Base-by-base conservation (phyloP, 2,329 filamentous ascomycete genomes). In the Claviceps maximensis region DNA sequence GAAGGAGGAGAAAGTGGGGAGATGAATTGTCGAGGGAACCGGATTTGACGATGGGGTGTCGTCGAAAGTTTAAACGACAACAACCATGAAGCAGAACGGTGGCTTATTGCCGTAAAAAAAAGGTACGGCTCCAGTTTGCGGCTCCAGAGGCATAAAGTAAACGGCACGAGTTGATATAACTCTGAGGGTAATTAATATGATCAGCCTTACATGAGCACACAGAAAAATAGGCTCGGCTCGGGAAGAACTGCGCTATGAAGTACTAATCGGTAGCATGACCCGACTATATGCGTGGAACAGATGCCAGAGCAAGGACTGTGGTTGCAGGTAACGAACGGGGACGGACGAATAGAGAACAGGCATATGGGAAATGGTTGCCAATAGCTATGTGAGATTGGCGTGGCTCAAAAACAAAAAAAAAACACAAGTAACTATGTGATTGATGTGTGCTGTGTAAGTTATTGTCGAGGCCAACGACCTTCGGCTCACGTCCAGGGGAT, bases 161-260 rank as follows among this genome's bases (percentile, higher is more conserved):
- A 13, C 36, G 25, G 15, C 44, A 29, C 6, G 45, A 13, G 25
- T 29, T 27, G 27, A 47, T 38, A 33, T 38, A 23, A 13, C n/a
- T 50, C n/a, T 17, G 27, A 36, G 49, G 25, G 36, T 52, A 33
- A 38, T 25, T 49, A 5, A 50, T n/a, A 49, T 49, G n/a, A 54
- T 52, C 40, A 52, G 53, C 50, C 41, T 21, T 45, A 47, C 50
- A 45, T 33, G 41, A 50, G 41, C 47, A 31, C 21, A 36, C 19
- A 47, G 9, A 51, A 45, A 27, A 19, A 33, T 45, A 23, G 33
- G 36, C 38, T 38, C 36, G 44, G 36, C n/a, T 36, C 23, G 42
- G 19, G 15, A 48, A 31, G 23, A 19, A 48, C 25, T 21, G 19
- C 12, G 27, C 15, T 40, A 33, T 41, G 31, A 48, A 47, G n/a